Evolutionary conservation across 164 flowering plant genomes (phyloP), one percentile per base, ranked within the genome.

Genomic region (Piper longum): DNA sequence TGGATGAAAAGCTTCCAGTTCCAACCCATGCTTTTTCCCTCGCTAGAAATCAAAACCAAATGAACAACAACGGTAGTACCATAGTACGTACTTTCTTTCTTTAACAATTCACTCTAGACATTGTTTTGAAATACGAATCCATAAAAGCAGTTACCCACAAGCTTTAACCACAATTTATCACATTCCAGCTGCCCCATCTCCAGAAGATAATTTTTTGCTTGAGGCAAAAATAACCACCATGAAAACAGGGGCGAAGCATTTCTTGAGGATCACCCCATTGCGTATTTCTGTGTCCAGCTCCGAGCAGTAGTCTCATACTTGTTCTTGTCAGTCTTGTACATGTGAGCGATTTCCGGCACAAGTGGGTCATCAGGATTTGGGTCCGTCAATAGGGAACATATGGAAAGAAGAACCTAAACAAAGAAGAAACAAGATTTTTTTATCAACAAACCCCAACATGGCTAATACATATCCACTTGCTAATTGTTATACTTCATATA

Each of bases 231-330:
- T 44, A 44, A 5, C 48, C 11, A 44, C 48, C 7, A 5, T 11
- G 11, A 44, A 44, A 44, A 6, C 48, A 44, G 48, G 11, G 48
- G 48, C 8, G 1, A 44, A 44, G 48, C 48, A 6, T 6, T 11
- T 11, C 48, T 44, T 44, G 48, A 44, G 48, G 59, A n/a, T 59
- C 72, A 86, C 64, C 89, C 93, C 93, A 86, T 84, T 75, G 93
- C 87, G 72, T 86, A 86, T 71, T 86, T 86, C 80, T 86, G 92
- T 64, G 87, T 86, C 92, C 92, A 86, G 89, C 85, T 86, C 75
- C 93, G 79, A 41, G 93, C 93, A 54, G 87, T 86, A 7, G 82
- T 79, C 77, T 86, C 93, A 48, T 86, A 86, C 81, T 86, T 86
- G 77, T 68, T 76, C 69, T 79, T 68, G 78, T 86, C 93, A 0